Base-by-base conservation (phyloP, 768 basidiomycete species). In the Pseudohyphozyma bogoriensis region DNA sequence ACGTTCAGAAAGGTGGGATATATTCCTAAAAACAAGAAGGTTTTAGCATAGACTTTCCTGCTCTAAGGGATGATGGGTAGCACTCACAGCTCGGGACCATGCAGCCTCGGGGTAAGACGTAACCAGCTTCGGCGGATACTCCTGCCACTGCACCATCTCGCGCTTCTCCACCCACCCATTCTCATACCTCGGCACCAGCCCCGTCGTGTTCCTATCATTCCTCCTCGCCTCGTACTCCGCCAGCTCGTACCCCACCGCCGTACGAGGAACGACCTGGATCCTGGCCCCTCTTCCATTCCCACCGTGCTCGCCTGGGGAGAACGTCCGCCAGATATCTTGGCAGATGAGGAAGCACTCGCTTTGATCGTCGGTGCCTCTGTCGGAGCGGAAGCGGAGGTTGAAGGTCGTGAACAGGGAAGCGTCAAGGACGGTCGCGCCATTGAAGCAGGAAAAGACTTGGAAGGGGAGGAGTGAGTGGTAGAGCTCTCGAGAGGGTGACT, bases 391-490 rank as follows among this genome's bases (percentile, higher is more conserved):
- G 29, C 73, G 69, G 53, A 74, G 68, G 50, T 24, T 28, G 18
- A n/a, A n/a, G 18, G 40, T n/a, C 56, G 71, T 71, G 68, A 75
- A 74, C 7, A 73, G 73, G 10, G 59, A 52, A 13, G 73, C 68
- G 51, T 24, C 15, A 39, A 60, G 35, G 40, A 60, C 47, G n/a
- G 47, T 42, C 32, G 55, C 20, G 26, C 59, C 74, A 65, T 75
- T 74, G 71, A 72, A 75, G 29, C 70, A 70, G 29, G 73, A 70
- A 56, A 71, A 72, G 13, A 71, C 71, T 57, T 73, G 73, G 63
- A 69, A 70, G 15, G 71, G 72, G 42, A 74, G 63, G 59, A 61
- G 58, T 15, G 55, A 58, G n/a, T 67, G 51, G 63, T 70, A 67
- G 31, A 73, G 66, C n/a, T 3, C 16, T 24, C 53, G 59, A 20